A percentile compares a stretch with the other conserved stretches of the same genome.
Evolutionary conservation across 192 early-diverging fungal genomes (phyloP).

Genomic region (Cetraspora pellucida): DNA sequence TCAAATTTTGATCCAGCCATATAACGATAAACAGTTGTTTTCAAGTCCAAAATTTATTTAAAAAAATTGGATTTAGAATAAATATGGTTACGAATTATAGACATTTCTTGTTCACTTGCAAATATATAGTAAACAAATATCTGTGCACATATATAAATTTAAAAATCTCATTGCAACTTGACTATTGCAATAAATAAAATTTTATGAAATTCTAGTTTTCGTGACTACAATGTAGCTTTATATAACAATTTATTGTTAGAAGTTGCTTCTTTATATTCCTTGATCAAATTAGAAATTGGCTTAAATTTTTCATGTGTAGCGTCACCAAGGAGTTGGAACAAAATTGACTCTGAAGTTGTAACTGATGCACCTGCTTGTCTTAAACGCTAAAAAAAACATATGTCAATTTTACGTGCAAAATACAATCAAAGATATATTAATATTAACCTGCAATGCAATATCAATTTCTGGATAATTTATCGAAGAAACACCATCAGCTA

Average conservation of each 20-base stretch:
- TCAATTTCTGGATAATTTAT: slow-evolving; percentile 80
- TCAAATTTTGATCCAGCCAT: no score
- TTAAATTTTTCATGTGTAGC: slow-evolving; percentile 74
- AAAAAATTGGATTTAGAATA: no score
- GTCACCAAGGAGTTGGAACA: slow-evolving; percentile 74
- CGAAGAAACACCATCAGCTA: slow-evolving; percentile 92
- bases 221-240: slow-evolving; percentile 12
- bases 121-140: no score
- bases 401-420: slow-evolving; percentile 41
- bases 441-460: slow-evolving; percentile 66
- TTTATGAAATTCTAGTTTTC: no score
- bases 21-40: no score
- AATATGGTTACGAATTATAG: no score
- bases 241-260: slow-evolving; percentile 62
- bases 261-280: slow-evolving; percentile 75
- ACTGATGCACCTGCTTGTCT: slow-evolving; percentile 73
- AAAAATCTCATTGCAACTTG: no score
- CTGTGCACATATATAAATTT: no score
- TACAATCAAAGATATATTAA: background rate
- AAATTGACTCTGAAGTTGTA: slow-evolving; percentile 71
- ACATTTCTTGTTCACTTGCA: no score
- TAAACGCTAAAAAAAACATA: slow-evolving; percentile 47
- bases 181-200: no score
- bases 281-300: slow-evolving; percentile 76
- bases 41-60: no score